Percentiles rank a stretch among this genome's conserved stretches.
Conservation (phyloP, 1,284 basidiomycete genomes). For the Rhodotorula sp. region DNA sequence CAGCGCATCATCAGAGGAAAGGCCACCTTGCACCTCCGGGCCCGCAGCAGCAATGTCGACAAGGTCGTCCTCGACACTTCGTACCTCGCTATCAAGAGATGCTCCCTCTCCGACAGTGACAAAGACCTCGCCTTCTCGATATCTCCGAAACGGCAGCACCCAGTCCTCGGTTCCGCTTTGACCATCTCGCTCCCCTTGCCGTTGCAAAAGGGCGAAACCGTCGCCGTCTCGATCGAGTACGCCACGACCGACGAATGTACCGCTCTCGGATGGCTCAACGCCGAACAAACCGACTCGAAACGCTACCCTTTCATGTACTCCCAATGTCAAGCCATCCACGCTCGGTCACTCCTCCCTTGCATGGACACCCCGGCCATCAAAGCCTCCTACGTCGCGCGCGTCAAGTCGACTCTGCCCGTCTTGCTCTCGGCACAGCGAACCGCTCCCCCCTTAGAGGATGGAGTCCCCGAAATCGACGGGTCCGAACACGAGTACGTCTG, state of each 20-base stretch:
- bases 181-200: conserved; percentile 56
- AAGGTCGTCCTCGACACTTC: conserved; percentile 64
- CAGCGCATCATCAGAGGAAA: conserved; percentile 66
- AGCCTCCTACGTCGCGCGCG: conserved; percentile 61
- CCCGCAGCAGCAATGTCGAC: conserved; percentile 59
- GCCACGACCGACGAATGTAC: conserved; percentile 73
- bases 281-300: conserved; percentile 88
- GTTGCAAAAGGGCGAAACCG: conserved; percentile 52
- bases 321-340: conserved; percentile 63
- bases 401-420: conserved; percentile 72
- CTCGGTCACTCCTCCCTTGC: conserved; percentile 71
- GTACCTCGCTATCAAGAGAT: conserved; percentile 65
- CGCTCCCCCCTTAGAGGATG: conserved; percentile 61
- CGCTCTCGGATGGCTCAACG: conserved; percentile 90
- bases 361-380: conserved; percentile 63
- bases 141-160: conserved; percentile 14
- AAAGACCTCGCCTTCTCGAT: conserved; percentile 19
- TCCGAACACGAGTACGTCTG: conserved; percentile 56
- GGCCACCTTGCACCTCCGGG: conserved; percentile 65
- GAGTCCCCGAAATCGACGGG: conserved; percentile 33
- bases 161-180: conserved; percentile 66
- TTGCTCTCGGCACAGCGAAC: conserved; percentile 78
- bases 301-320: conserved; percentile 82
- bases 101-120: conserved; percentile 44
- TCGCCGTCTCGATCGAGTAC: conserved; percentile 66